Evolutionary conservation across 352 stramenopile genomes (phyloP).

Genomic region (Phytopythium vexans): DNA sequence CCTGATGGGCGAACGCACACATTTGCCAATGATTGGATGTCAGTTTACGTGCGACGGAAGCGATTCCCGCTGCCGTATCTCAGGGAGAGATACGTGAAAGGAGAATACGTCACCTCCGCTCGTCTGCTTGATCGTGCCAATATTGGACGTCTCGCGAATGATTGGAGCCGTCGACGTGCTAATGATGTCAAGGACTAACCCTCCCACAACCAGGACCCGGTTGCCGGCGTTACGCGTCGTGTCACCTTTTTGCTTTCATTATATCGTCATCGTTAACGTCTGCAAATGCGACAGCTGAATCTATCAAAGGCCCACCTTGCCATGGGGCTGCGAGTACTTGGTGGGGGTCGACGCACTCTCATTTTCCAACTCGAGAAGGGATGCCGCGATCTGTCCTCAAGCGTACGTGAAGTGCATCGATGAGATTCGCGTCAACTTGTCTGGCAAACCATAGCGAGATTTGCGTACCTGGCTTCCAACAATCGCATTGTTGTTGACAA

Average conservation of each 20-base stretch:
- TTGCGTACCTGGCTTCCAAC: conserved; percentile 90
- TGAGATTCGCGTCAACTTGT: neutral
- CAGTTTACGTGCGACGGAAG: too few relatives aligned
- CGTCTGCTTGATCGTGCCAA: conserved; percentile 77
- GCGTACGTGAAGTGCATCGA: neutral
- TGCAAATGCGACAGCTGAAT: conserved; percentile 4
- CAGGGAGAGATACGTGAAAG: neutral
- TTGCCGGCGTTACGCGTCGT: conserved; percentile 6
- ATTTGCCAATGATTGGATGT: neutral
- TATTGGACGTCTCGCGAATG: conserved; percentile 84
- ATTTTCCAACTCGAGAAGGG: conserved; percentile 61
- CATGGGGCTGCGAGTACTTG: conserved; percentile 40
- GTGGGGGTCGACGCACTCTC: conserved; percentile 10
- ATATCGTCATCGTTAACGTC: conserved; percentile 8
- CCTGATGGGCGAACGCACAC: conserved; percentile 35
- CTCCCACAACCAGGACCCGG: conserved; percentile 82
- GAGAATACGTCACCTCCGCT: conserved; percentile 52
- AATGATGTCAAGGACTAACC: conserved; percentile 86
- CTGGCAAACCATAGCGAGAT: neutral
- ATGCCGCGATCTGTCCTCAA: conserved; percentile 44
- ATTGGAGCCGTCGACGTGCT: conserved; percentile 63
- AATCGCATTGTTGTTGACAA: conserved; percentile 96
- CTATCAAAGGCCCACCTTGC: conserved; percentile 33
- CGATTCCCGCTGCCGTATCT: too few relatives aligned
- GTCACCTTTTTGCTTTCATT: conserved; percentile 5